These are phyloP conservation scores for Geranium incanum DNA, from an alignment of 441 rosid genomes.

Conservation along the genomic window DNA sequence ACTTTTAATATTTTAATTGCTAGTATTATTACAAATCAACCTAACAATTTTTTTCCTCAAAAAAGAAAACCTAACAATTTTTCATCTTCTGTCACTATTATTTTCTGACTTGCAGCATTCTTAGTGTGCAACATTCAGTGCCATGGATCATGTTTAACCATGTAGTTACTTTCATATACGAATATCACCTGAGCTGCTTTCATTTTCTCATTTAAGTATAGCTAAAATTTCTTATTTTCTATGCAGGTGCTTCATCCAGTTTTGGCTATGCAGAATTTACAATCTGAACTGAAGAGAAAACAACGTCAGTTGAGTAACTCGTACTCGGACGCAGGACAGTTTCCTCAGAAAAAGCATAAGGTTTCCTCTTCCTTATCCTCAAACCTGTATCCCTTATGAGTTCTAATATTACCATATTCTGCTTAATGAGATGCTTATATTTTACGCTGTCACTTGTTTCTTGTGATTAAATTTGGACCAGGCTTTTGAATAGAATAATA, in stretches of 20 bases:
- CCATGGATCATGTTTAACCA: neutral
- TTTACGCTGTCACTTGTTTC: neutral
- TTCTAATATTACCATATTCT: conserved; percentile 22
- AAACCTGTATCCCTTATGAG: conserved; percentile 10
- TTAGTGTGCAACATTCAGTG: too few relatives aligned
- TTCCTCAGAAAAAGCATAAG: conserved; percentile 29
- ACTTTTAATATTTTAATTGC: too few relatives aligned
- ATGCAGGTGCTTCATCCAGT: conserved; percentile 51
- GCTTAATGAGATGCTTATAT: conserved; percentile 28
- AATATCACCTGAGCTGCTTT: neutral
- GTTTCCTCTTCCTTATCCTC: conserved; percentile 27
- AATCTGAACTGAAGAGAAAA: conserved; percentile 25
- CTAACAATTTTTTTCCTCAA: too few relatives aligned
- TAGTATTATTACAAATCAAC: too few relatives aligned
- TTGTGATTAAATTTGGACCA: neutral
- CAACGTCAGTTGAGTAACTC: conserved; percentile 14
- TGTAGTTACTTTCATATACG: too few relatives aligned
- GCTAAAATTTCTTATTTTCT: neutral
- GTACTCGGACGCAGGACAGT: conserved; percentile 22
- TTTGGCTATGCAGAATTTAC: conserved; percentile 28
- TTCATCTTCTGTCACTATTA: too few relatives aligned
- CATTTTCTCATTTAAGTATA: too few relatives aligned
- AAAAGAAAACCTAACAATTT: too few relatives aligned
- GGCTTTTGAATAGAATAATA: conserved; percentile 1
- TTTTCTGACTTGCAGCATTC: too few relatives aligned